phyloP scores from a whole-genome alignment of 208 protist species.

The Leishmania lainsoni region DNA sequence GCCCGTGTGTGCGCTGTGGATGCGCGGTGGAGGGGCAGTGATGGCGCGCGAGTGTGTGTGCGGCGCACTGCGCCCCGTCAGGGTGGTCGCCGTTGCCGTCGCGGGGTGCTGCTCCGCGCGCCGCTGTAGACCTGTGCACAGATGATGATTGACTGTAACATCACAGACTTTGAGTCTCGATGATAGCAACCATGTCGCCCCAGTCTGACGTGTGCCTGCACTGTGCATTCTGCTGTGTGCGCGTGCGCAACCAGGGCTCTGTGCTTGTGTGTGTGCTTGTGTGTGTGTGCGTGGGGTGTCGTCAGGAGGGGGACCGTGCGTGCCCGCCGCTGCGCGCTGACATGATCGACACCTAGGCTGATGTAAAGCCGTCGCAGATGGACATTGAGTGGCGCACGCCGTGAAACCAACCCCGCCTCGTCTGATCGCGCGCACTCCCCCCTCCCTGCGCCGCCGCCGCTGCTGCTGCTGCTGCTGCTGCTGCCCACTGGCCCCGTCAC shows the following conservation, averaged over 20 bases:
- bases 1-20: no score
- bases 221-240: neutral
- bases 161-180: constrained; percentile 13
- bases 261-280: neutral
- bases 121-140: constrained; percentile 5
- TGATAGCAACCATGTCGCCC: constrained; percentile 11
- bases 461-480: constrained; percentile 9
- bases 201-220: constrained; percentile 9
- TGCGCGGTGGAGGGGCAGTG: no score
- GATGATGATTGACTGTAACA: constrained; percentile 16
- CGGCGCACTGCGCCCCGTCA: no score
- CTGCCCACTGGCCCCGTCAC: constrained; percentile 24
- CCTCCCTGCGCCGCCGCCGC: no score
- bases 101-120: neutral
- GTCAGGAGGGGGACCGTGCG: constrained; percentile 3
- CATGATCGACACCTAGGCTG: constrained; percentile 7
- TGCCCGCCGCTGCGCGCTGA: constrained; percentile 4
- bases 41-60: no score
- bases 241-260: neutral
- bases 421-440: no score
- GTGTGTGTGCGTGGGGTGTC: no score
- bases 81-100: no score
- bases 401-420: no score
- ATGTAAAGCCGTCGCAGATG: constrained; percentile 11
- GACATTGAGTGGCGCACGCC: no score